Base-by-base conservation (phyloP, 2,329 filamentous ascomycete species). In the Nannizziopsis arthrosporioides region DNA sequence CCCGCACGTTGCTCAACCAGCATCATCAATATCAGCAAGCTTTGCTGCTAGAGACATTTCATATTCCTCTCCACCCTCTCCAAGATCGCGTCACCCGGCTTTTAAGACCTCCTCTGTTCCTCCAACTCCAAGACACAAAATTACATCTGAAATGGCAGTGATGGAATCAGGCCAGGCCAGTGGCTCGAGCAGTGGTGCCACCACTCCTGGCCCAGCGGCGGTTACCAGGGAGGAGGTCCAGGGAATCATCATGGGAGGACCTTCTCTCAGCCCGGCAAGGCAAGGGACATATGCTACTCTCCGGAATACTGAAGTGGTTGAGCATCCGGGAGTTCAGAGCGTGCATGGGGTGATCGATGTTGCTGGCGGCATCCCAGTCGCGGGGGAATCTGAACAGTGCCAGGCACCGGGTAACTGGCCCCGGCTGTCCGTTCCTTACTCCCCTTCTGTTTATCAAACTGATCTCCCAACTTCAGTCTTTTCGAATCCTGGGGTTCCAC, bases 191-290 rank as follows among this genome's bases (percentile, higher is more conserved):
- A 38, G 31, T 27, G 35, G 18, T 7, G 41, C 15, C 9, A 45
- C 31, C 17, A 12, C 19, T 6, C 3, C 32, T n/a, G 35, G 10
- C 27, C 5, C 39, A 39, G 47, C 14, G 17, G 36, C 1, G 32
- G 34, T 11, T 10, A 17, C 43, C 12, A 31, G 18, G n/a, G 18
- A 37, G 18, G 44, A 44, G 9, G 64, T 44, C 22, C 40, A 55
- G 14, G 49, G 53, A 22, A 53, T 53, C 40, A 47, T 55, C 31
- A 46, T 55, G 47, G 49, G 47, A 22, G 49, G 49, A n/a, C 50
- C 46, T 15, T 34, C 44, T 11, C 32, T 50, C 12, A 50, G 38
- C 40, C 46, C 53, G 18, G 53, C 53, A 27, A 42, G 44, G 9
- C 47, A 47, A 18, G 51, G 49, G 10, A 50, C 47, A 6, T 51